Percentiles rank a stretch among this genome's conserved stretches.
Evolutionary conservation across 805 yeast genomes (phyloP).

Genomic region (Ogataea henricii): DNA sequence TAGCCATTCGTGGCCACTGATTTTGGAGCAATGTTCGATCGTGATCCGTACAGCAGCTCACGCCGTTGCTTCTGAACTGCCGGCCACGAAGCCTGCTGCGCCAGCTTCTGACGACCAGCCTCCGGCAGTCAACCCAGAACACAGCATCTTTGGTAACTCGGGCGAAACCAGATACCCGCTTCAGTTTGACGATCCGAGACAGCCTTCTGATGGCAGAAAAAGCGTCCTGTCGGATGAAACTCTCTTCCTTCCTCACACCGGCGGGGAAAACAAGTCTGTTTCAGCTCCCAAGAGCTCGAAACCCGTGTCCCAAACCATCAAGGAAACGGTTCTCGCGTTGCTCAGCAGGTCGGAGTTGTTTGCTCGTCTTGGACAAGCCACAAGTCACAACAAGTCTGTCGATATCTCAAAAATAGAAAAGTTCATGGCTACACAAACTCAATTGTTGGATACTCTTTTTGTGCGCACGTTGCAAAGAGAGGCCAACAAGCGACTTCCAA

Average conservation of each 20-base stretch:
- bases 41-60: slow-evolving; percentile 46
- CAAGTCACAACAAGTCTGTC: slow-evolving; percentile 2
- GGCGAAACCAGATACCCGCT: slow-evolving; percentile 19
- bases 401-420: slow-evolving; percentile 4
- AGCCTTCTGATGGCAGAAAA: slow-evolving; percentile 2
- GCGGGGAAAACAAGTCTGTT: not conserved
- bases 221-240: slow-evolving; percentile 4
- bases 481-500: slow-evolving; percentile 60
- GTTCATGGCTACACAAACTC: slow-evolving; percentile 9
- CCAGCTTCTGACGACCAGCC: not conserved
- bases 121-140: not conserved
- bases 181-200: slow-evolving; percentile 16
- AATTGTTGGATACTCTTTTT: slow-evolving; percentile 38
- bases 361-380: not conserved
- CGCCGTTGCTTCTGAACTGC: slow-evolving; percentile 28
- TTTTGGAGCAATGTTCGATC: slow-evolving; percentile 60
- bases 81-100: slow-evolving; percentile 5
- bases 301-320: not conserved
- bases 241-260: slow-evolving; percentile 5
- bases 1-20: slow-evolving; percentile 51
- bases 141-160: slow-evolving; percentile 31
- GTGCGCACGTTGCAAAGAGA: slow-evolving; percentile 48
- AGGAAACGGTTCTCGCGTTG: not conserved
- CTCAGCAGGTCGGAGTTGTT: not conserved
- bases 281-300: not conserved